Base-by-base conservation (phyloP, 2,329 filamentous ascomycete genomes). In the Penicillium sp. region DNA sequence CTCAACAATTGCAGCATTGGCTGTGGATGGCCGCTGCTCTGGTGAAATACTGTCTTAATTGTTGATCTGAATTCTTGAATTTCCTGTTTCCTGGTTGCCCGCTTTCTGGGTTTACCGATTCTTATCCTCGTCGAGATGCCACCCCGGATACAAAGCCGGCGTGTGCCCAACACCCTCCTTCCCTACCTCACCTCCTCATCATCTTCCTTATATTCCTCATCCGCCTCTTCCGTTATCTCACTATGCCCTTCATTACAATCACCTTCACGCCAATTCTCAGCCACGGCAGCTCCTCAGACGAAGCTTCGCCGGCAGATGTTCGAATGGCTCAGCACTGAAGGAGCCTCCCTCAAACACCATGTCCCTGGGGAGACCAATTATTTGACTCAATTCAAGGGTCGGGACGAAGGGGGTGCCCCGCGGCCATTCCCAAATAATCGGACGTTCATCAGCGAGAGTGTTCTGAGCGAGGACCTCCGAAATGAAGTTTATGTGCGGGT, bases 381-480 rank as follows among this genome's bases (percentile, higher is more conserved):
- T 39, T 30, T 63, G 15, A 57, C 53, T 27, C 47, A 45, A 20
- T 33, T 51, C 5, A 41, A 52, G 6, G 39, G 29, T 9, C 2
- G 11, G n/a, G 33, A 45, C 23, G 29, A 17, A 3, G n/a, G 32
- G n/a, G 39, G 42, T 13, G 46, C 25, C 16, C 23, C 17, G 39
- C 74, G 63, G 45, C 87, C 87, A 0, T 95, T 93, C 51, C 88
- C 88, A 0, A 61, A 79, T 34, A 95, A 95, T 63, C 70, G 69
- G 4, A 61, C 76, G 16, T 96, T 91, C 67, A 68, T 74, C 48
- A 87, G 83, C 56, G 76, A 86, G 62, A 71, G 76, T 3, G 85
- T 95, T 15, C 73, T 96, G 50, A 83, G 83, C 47, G 86, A 94
- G 54, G 69, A 74, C 13, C 71, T 90, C 33, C 76, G 85, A 43